phyloP scores from a whole-genome alignment of 805 yeast genomes.

The Candida silvatica region DNA sequence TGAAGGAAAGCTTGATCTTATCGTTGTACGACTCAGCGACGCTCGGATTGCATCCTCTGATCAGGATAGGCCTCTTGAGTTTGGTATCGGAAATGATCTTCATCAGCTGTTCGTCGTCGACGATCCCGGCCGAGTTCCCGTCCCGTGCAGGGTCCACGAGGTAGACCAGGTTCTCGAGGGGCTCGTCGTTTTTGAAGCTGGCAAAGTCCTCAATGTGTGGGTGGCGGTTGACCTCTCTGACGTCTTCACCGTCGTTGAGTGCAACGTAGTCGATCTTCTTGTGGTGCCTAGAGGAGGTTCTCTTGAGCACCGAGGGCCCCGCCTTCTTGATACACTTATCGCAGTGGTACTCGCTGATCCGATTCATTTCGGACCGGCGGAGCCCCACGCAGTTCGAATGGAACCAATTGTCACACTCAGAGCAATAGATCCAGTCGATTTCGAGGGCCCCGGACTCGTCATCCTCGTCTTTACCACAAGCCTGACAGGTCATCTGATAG shows the following conservation, averaged over 20 bases:
- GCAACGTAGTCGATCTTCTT: constrained; percentile 71
- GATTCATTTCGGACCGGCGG: constrained; percentile 26
- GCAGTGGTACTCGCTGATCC: constrained; percentile 48
- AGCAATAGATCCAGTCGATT: constrained; percentile 50
- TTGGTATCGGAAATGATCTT: constrained; percentile 18
- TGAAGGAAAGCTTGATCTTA: constrained; percentile 10
- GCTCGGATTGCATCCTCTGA: constrained; percentile 19
- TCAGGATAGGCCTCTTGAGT: constrained; percentile 23
- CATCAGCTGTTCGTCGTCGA: constrained; percentile 18
- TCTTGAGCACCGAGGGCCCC: constrained; percentile 42
- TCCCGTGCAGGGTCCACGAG: constrained; percentile 17
- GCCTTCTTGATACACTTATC: constrained; percentile 30
- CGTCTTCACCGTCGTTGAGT: constrained; percentile 61
- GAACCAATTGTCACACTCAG: constrained; percentile 43
- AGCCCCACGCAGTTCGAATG: constrained; percentile 42
- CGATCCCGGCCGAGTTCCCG: constrained; percentile 8
- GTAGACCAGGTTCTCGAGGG: constrained; percentile 19
- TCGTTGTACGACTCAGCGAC: constrained; percentile 7
- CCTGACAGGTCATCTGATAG: too few relatives aligned
- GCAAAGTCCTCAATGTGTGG: constrained; percentile 36
- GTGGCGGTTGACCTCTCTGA: constrained; percentile 45
- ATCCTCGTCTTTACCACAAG: constrained; percentile 6
- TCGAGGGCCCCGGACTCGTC: constrained; percentile 6
- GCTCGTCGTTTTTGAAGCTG: constrained; percentile 20
- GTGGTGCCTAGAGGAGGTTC: constrained; percentile 47